Percentiles rank a stretch among this genome's conserved stretches.
These are phyloP conservation scores for Kwoniella dendrophila DNA, from an alignment of 768 basidiomycete genomes.

Conservation along the genomic window DNA sequence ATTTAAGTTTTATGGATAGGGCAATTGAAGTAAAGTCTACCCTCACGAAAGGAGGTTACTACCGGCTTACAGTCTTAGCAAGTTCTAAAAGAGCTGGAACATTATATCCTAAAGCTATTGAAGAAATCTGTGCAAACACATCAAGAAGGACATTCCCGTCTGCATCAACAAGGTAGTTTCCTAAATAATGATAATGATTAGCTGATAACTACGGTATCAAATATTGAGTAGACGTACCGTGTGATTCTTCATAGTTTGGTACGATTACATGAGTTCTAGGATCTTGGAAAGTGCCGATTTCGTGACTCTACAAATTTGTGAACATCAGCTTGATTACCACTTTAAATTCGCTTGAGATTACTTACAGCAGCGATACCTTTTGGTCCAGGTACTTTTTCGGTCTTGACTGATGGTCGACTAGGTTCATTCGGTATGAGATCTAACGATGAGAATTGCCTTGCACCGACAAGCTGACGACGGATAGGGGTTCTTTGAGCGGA, in stretches of 20 bases:
- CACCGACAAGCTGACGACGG: neutral
- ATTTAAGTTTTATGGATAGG: too few species aligned
- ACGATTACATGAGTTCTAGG: slow-evolving; percentile 49
- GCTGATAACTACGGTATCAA: neutral
- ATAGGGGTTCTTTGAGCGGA: slow-evolving; percentile 1
- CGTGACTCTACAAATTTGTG: slow-evolving; percentile 11
- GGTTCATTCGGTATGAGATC: slow-evolving; percentile 22
- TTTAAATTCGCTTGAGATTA: neutral
- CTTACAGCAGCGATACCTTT: slow-evolving; percentile 19
- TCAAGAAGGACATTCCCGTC: slow-evolving; percentile 59
- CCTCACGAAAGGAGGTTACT: slow-evolving; percentile 8
- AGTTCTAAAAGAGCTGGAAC: slow-evolving; percentile 51
- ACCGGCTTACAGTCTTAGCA: slow-evolving; percentile 42
- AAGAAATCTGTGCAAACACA: slow-evolving; percentile 57
- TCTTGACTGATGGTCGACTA: slow-evolving; percentile 20
- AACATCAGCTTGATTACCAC: neutral
- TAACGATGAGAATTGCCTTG: slow-evolving; percentile 14
- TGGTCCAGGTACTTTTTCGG: slow-evolving; percentile 21
- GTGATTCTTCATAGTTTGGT: slow-evolving; percentile 47
- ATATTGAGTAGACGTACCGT: slow-evolving; percentile 24
- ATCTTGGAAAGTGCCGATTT: slow-evolving; percentile 49
- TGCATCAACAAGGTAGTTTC: slow-evolving; percentile 58
- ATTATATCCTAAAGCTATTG: slow-evolving; percentile 57
- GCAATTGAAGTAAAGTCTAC: too few species aligned
- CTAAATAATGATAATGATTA: slow-evolving; percentile 9